Base-by-base conservation (phyloP, 805 yeast species). In the Wickerhamia fluorescens region DNA sequence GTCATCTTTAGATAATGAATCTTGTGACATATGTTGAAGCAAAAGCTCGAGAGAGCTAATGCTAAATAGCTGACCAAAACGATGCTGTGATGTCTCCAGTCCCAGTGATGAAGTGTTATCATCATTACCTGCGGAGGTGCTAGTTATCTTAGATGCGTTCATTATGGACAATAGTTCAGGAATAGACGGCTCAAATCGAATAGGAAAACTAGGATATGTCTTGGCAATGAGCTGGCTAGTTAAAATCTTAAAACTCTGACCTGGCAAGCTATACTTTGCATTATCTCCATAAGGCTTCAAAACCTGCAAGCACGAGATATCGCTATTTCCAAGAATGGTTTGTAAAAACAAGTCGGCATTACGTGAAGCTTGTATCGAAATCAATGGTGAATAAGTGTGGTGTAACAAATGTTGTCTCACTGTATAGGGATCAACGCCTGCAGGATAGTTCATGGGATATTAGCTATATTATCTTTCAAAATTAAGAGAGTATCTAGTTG, bases 241-340 rank as follows among this genome's bases (percentile, higher is more conserved):
- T 16, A 70, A 65, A 30, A 73, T 63, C 29, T 63, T 68, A 40
- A 68, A 68, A 16, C 61, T 45, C 38, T 63, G 68, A 40, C 50
- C 50, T 14, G 66, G 50, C 5, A 49, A 41, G 22, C 51, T 47
- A 32, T 71, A 71, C 26, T 58, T 55, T 18, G 73, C 66, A 34
- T 53, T 58, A 40, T 71, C 74, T 5, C 82, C 83, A 46, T 72
- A 73, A 1, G 78, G 77, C 36, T 57, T 51, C 12, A 76, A 35
- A 28, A 75, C 44, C 37, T 65, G 73, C 27, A 73, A 54, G n/a
- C 68, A 45, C 3, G 74, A 62, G 7, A 52, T 29, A 35, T 53
- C 57, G 7, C 42, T 37, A 30, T 53, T 49, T 29, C 51, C 50
- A 7, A 75, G 64, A 30, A 59, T 45, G 6, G 47, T 42, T 31